Evolutionary conservation across 2,329 filamentous ascomycete genomes (phyloP), one percentile per base, ranked within the genome.

Genomic region (Colletotrichum truncatum): DNA sequence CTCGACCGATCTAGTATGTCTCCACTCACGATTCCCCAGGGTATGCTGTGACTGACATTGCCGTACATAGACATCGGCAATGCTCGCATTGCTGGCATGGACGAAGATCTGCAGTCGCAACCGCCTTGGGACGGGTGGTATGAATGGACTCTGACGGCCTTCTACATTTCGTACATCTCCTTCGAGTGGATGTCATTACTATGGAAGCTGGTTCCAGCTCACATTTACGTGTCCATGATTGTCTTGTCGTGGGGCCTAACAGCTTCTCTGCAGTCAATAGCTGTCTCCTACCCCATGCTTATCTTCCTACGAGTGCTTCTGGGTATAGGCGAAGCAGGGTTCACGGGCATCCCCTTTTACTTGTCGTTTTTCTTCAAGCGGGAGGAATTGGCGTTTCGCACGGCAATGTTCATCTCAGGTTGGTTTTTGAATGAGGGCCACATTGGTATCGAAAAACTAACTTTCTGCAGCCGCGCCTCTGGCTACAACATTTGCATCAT

Each of bases 331-430:
- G 89, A 91, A 78, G 89, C 89, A 3, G 89, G 87, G 2, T 91
- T 91, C 68, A 84, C 86, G 0, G 87, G 88, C 3, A 84, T 90
- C 36, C 88, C 88, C 0, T 87, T 88, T 64, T 91, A 89, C 69
- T 76, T 90, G 30, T 88, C 86, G 14, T 89, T 89, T 76, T 90
- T 90, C 75, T 90, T 86, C 75, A 85, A 83, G 71, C 77, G 86
- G 34, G 80, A 87, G 45, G 95, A 98, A 76, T 81, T 98, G 32
- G 95, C 94, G 0, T 91, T 96, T 66, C 84, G 94, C 36, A 96
- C 92, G 0, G 94, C 93, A 21, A 85, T 97, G 2, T 97, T 97
- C 77, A 90, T 98, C 57, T 94, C 93, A 1, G 93, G 82, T 84
- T 72, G 49, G 77, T 73, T 6, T 21, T 87, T 0, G 86, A 21